Evolutionary conservation across 805 yeast genomes (phyloP).

Genomic region (Candida coleopterorum): DNA sequence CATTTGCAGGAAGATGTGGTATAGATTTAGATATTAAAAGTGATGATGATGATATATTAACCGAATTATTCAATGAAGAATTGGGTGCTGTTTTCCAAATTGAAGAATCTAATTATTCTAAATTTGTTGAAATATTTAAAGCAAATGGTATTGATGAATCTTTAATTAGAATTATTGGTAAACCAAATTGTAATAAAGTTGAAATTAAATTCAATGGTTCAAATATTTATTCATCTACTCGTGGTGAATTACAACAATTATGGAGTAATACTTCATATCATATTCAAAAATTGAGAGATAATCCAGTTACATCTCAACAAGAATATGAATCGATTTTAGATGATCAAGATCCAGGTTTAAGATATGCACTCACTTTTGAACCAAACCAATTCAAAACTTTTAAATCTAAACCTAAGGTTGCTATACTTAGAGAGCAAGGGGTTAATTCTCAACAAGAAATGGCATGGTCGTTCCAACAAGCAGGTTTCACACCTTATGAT

Average conservation of each 20-base stretch:
- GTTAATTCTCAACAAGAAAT: conserved; percentile 97
- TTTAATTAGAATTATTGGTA: conserved; percentile 61
- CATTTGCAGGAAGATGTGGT: conserved; percentile 92
- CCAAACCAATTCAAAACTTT: conserved; percentile 31
- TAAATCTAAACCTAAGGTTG: conserved; percentile 72
- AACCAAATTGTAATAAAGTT: conserved; percentile 50
- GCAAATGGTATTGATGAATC: conserved; percentile 52
- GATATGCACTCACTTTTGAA: conserved; percentile 69
- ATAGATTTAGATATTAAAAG: conserved; percentile 48
- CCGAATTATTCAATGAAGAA: conserved; percentile 83
- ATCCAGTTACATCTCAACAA: conserved; percentile 85
- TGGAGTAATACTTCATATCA: conserved; percentile 90
- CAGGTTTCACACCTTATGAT: conserved; percentile 91
- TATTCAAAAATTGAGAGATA: conserved; percentile 88
- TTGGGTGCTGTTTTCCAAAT: conserved; percentile 96
- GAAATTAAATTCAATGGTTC: conserved; percentile 43
- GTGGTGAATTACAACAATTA: conserved; percentile 69
- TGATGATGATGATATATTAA: conserved; percentile 40
- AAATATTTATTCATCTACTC: conserved; percentile 45
- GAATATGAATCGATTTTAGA: conserved; percentile 74
- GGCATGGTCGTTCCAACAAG: conserved; percentile 95
- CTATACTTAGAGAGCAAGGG: conserved; percentile 96
- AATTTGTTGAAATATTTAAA: conserved; percentile 53
- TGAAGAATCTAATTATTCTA: conserved; percentile 43
- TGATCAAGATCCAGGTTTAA: conserved; percentile 85